phyloP scores from a whole-genome alignment of 2,329 filamentous ascomycete genomes.

The Ustilaginoidea virens region DNA sequence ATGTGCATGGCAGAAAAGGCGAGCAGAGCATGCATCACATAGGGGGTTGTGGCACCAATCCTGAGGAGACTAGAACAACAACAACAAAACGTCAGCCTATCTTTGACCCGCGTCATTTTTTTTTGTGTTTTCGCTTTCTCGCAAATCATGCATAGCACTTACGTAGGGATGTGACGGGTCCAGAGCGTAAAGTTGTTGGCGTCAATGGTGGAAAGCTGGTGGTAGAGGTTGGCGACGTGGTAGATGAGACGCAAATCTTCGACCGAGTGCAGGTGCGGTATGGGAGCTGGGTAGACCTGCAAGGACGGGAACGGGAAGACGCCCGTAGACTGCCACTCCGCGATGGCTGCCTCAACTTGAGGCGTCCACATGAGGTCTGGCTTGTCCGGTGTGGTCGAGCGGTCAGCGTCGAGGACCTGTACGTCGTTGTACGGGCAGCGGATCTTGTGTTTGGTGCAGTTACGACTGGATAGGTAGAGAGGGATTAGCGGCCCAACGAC shows the following conservation, averaged over 20 bases:
- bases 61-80: conserved; percentile 42
- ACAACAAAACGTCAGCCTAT: too few relatives aligned
- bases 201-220: conserved; percentile 62
- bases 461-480: conserved; percentile 47
- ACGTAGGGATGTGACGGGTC: conserved; percentile 88
- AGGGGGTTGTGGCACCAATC: conserved; percentile 66
- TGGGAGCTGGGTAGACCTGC: conserved; percentile 57
- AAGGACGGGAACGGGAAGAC: conserved; percentile 76
- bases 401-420: conserved; percentile 45
- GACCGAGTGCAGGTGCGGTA: conserved; percentile 55
- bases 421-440: conserved; percentile 95
- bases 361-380: conserved; percentile 71
- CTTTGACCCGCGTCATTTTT: too few relatives aligned
- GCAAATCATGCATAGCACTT: conserved; percentile 24
- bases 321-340: conserved; percentile 71
- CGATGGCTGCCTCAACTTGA: conserved; percentile 66
- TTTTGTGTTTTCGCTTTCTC: background rate
- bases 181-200: conserved; percentile 79
- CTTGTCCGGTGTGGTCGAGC: conserved; percentile 44
- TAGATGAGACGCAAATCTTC: conserved; percentile 81
- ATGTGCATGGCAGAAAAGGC: conserved; percentile 93
- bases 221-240: conserved; percentile 74
- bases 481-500: too few relatives aligned
- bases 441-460: conserved; percentile 98
- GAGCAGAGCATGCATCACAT: conserved; percentile 87